Evolutionary conservation across 2,329 filamentous ascomycete genomes (phyloP), one percentile per base, ranked within the genome.

Genomic region (Fusarium sterilihyphosum): DNA sequence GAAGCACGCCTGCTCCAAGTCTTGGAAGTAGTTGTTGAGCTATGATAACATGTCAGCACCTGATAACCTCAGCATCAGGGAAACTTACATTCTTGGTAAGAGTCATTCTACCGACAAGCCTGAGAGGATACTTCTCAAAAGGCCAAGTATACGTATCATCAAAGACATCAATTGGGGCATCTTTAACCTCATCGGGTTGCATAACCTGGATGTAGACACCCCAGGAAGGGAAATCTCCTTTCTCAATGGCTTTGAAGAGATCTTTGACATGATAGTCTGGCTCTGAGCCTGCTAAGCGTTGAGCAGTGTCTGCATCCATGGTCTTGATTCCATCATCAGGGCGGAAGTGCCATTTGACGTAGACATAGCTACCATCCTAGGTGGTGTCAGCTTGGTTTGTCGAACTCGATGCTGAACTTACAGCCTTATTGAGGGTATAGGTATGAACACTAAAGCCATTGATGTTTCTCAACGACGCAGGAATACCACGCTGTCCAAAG

Each of bases 141-240:
- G 91, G 91, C 91, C 91, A 93, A 76, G 91, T 87, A 82, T 93
- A 92, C 58, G 92, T 93, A 71, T 92, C 83, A 78, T 93, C 92
- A 70, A 94, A 92, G 70, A 93, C 84, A 80, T 91, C 91, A 85
- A 87, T 91, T 47, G 84, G 84, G 79, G 89, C 90, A 65, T 87
- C 86, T 78, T 91, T 87, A 6, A 90, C 90, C 74, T 92, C 85
- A 70, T 89, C 88, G 2, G 90, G 90, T 24, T 86, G 88, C 69
- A 93, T 85, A 10, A 89, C 85, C 81, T 93, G 92, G 5, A 92
- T 85, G 71, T 89, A 91, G 70, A 89, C 86, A 24, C 86, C 90
- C 91, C 91, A 93, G 26, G 85, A 88, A 9, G 91, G 90, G 73
- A 86, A 85, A 17, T 93, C 87, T 41, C 90, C 90, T 37, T 84